A percentile compares a stretch with the other conserved stretches of the same genome.
Evolutionary conservation across 345 rosid species (phyloP).

Genomic region (Chamaenerion angustifolium): DNA sequence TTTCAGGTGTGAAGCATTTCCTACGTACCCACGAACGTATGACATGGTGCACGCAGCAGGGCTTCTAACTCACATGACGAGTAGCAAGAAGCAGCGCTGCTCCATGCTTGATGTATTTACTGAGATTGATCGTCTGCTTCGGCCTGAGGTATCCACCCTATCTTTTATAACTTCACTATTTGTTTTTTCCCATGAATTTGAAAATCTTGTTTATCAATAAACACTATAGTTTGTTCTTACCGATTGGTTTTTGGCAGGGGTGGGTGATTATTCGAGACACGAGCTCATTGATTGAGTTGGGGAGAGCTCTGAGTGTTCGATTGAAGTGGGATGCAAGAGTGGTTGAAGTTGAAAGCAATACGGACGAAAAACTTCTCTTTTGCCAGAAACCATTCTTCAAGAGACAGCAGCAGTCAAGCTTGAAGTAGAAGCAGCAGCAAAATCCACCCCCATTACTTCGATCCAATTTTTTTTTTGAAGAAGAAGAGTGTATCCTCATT

Average conservation of each 20-base stretch:
- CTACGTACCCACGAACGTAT: conserved; percentile 85
- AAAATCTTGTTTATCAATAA: conserved; percentile 1
- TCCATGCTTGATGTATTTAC: conserved; percentile 38
- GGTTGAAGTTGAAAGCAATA: conserved; percentile 61
- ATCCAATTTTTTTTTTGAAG: no score
- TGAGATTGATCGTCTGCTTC: conserved; percentile 89
- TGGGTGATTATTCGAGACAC: conserved; percentile 85
- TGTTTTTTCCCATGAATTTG: not conserved
- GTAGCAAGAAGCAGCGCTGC: conserved; percentile 29
- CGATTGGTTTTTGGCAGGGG: conserved; percentile 40
- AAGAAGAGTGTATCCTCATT: no score
- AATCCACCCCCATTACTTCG: no score
- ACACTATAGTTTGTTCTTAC: not conserved
- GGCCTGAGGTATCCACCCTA: conserved; percentile 58
- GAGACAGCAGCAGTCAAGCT: conserved; percentile 32
- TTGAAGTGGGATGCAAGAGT: conserved; percentile 98
- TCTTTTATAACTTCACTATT: no score
- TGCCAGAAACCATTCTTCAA: conserved; percentile 85
- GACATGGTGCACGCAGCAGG: conserved; percentile 83
- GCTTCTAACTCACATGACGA: conserved; percentile 49
- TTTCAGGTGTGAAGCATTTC: conserved; percentile 88
- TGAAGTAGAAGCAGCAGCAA: not conserved
- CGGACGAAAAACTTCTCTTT: conserved; percentile 75
- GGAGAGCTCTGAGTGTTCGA: conserved; percentile 46
- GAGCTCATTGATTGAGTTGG: conserved; percentile 46